Conservation (phyloP, 1,284 basidiomycete genomes). For the Cutaneotrichosporon sp. region DNA sequence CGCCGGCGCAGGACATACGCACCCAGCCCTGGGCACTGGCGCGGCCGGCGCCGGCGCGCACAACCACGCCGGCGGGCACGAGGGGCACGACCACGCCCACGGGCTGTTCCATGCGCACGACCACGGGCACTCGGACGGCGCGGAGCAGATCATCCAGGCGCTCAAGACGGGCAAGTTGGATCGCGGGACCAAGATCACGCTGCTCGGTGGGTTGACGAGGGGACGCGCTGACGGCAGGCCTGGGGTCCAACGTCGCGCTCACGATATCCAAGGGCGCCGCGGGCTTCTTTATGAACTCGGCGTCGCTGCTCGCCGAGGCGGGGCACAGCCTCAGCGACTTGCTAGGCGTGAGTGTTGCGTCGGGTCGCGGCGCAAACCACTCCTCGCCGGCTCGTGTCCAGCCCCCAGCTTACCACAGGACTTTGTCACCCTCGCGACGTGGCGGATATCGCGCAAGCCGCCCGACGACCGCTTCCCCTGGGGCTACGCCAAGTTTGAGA, state of each 20-base stretch:
- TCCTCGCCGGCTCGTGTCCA: background rate
- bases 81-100: constrained; percentile 58
- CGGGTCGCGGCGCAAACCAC: too few relatives aligned
- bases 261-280: constrained; percentile 82
- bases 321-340: constrained; percentile 87
- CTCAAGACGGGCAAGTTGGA: constrained; percentile 69
- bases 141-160: constrained; percentile 70
- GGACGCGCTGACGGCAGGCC: constrained; percentile 56
- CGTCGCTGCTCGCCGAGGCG: constrained; percentile 89
- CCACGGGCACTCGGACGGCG: constrained; percentile 64
- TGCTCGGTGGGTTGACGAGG: constrained; percentile 59
- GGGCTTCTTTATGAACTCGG: constrained; percentile 81
- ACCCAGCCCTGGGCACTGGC: background rate
- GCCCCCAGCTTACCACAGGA: constrained; percentile 60
- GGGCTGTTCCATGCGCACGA: constrained; percentile 44
- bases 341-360: constrained; percentile 36
- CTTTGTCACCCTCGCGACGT: constrained; percentile 89
- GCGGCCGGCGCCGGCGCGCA: too few relatives aligned
- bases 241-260: constrained; percentile 80
- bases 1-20: too few relatives aligned
- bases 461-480: constrained; percentile 65
- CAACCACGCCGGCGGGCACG: constrained; percentile 15
- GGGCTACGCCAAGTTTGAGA: constrained; percentile 89
- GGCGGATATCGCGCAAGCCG: constrained; percentile 79
- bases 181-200: constrained; percentile 76